phyloP scores from a whole-genome alignment of 2,329 filamentous ascomycete species.

The Emergomyces orientalis region DNA sequence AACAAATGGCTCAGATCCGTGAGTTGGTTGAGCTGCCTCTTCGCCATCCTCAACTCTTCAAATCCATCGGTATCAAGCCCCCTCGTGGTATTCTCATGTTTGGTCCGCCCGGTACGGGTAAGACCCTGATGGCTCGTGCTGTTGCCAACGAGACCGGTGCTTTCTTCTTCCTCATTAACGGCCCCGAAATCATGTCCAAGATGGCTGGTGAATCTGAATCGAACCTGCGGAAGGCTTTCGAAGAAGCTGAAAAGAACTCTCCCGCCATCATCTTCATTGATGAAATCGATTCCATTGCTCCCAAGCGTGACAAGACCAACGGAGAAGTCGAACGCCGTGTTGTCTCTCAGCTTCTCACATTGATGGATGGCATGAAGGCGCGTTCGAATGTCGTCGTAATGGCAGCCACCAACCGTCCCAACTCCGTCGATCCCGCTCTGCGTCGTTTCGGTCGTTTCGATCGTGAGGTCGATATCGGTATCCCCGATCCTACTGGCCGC shows the following conservation, averaged over 20 bases:
- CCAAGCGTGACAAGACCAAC: conserved; percentile 99
- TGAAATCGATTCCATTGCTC: conserved; percentile 97
- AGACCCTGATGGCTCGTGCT: conserved; percentile 96
- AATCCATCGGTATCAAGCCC: conserved; percentile 99
- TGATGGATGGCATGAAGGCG: conserved; percentile 99
- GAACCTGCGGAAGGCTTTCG: conserved; percentile 96
- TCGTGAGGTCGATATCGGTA: conserved; percentile 96
- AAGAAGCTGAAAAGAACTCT: conserved; percentile 98
- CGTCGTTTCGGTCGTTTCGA: conserved; percentile 98
- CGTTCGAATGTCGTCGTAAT: conserved; percentile 98
- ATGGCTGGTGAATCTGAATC: conserved; percentile 99
- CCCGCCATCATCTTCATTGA: conserved; percentile 99
- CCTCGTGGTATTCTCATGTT: conserved; percentile 95
- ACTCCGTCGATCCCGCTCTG: conserved; percentile 95
- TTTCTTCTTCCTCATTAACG: conserved; percentile 99
- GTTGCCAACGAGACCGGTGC: conserved; percentile 98
- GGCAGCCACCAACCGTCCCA: conserved; percentile 97
- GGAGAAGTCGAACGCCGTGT: conserved; percentile 98
- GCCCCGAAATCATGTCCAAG: conserved; percentile 99
- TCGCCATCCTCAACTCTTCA: conserved; percentile 96
- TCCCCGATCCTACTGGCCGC: conserved; percentile 94
- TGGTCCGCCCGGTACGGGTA: conserved; percentile 96
- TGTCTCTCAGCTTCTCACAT: conserved; percentile 88
- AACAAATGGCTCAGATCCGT: conserved; percentile 99
- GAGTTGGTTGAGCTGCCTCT: conserved; percentile 96